Percentiles rank a stretch among this genome's conserved stretches.
These are phyloP conservation scores for Nidularia sp. DNA, from an alignment of 768 basidiomycete genomes.

Conservation along the genomic window DNA sequence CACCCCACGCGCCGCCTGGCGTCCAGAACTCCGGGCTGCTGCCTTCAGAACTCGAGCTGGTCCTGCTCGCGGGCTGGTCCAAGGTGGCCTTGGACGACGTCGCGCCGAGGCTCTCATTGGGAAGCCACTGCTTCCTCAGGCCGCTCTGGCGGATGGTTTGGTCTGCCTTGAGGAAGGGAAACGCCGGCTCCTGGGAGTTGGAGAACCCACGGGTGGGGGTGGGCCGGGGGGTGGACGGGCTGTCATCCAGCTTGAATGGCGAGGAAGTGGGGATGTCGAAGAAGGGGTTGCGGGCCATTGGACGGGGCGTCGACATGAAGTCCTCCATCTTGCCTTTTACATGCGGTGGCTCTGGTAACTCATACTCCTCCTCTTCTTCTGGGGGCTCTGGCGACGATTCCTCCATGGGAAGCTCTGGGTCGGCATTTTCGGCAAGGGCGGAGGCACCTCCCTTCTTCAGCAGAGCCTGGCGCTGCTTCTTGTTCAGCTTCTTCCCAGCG, in stretches of 20 bases:
- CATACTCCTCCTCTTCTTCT: not conserved
- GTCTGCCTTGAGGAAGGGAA: not conserved
- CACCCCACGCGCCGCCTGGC: not conserved
- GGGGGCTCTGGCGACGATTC: conserved; percentile 4
- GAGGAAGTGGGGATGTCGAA: not conserved
- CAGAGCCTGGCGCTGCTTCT: conserved; percentile 24
- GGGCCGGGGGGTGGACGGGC: conserved; percentile 1
- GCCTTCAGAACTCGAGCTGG: not conserved
- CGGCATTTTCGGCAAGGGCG: not conserved
- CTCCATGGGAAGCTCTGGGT: conserved; percentile 8
- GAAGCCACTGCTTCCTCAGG: conserved; percentile 3
- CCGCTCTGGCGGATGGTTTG: conserved; percentile 6
- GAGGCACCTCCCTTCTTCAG: conserved; percentile 10
- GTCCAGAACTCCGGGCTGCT: conserved; percentile 1
- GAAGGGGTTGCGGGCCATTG: not conserved
- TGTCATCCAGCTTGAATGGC: not conserved
- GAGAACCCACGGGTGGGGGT: conserved; percentile 1
- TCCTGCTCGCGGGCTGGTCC: not conserved
- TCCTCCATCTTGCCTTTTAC: not conserved
- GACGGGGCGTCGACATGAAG: not conserved
- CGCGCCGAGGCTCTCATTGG: not conserved
- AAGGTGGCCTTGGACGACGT: not conserved
- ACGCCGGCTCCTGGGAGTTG: not conserved
- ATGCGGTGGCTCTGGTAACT: conserved; percentile 5
- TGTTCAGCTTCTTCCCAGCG: conserved; percentile 20